phyloP scores from a whole-genome alignment of 192 early-diverging fungal species.

The Coemansia sp. region DNA sequence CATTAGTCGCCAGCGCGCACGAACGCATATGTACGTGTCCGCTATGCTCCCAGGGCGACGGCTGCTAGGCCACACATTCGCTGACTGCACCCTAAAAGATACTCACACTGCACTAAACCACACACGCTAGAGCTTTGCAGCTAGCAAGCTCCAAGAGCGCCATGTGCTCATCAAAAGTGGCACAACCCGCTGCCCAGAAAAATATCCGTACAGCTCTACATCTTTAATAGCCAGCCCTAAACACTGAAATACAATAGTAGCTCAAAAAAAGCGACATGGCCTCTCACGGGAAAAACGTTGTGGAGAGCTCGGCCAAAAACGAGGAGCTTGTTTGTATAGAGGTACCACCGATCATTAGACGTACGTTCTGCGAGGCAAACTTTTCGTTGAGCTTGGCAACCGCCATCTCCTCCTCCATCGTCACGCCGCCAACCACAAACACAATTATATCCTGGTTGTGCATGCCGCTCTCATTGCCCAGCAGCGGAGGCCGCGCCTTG shows the following conservation, averaged over 20 bases:
- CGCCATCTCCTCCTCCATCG: slow-evolving; percentile 88
- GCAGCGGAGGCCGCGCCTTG: slow-evolving; percentile 23
- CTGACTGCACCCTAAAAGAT: background rate
- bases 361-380: slow-evolving; percentile 63
- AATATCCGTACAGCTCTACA: background rate
- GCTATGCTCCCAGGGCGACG: background rate
- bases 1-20: background rate
- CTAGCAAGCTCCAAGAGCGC: background rate
- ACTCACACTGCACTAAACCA: background rate
- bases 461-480: slow-evolving; percentile 33
- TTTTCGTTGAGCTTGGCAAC: slow-evolving; percentile 79
- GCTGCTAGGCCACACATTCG: background rate
- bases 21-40: background rate
- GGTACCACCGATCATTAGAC: slow-evolving; percentile 90
- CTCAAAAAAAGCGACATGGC: too few relatives aligned
- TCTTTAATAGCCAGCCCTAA: background rate
- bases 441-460: slow-evolving; percentile 94
- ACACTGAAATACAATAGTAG: background rate
- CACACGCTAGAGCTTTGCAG: background rate
- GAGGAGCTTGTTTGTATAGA: slow-evolving; percentile 75
- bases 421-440: slow-evolving; percentile 95
- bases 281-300: slow-evolving; percentile 39
- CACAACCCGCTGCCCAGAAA: background rate
- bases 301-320: slow-evolving; percentile 47
- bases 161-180: background rate